Base-by-base conservation (phyloP, 2,329 filamentous ascomycete species). In the Fusarium euwallaceae region DNA sequence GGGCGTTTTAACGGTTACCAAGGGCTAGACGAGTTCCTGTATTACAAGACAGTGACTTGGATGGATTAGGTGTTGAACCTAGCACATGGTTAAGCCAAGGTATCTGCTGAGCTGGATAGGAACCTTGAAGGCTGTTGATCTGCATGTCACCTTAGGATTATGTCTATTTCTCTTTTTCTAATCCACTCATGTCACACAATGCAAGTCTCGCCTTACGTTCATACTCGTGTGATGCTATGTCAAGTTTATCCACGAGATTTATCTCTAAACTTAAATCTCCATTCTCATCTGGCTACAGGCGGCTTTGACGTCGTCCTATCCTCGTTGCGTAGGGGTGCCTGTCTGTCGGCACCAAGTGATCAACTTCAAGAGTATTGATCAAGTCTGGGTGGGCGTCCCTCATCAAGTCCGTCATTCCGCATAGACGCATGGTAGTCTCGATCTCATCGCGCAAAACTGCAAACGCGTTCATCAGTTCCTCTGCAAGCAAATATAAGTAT, bases 401-500 rank as follows among this genome's bases (percentile, higher is more conserved):
- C 56, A 69, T 86, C 11, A 93, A 81, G 70, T 88, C 86, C 1
- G 89, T 92, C 37, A 93, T 85, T 2, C 92, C 92, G 67, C 91
- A 88, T 79, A 92, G 86, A 29, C 88, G 87, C 91, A 93, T 93
- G 4, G 90, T 90, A 3, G 89, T 92, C 74, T 91, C 87, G 10
- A 93, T 80, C 78, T 93, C 91, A 69, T 93, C 91, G 60, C 84
- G 84, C 17, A 90, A 70, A 29, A 78, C 72, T 61, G 17, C 20
- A 7, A 29, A 32, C 17, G 27, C 10, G 20, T 71, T 56, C 6
- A 29, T 48, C 27, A 27, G 34, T 41, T n/a, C 4, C 8, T 6
- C 12, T 32, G 22, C 6, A 12, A 37, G 56, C 6, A 3, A 12
- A n/a, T 17, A 12, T 16, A 41, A 29, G n/a, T 32, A 32, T 32